A percentile compares a stretch with the other conserved stretches of the same genome.
phyloP scores from a whole-genome alignment of 805 yeast genomes.

The Candida hungchunana region DNA sequence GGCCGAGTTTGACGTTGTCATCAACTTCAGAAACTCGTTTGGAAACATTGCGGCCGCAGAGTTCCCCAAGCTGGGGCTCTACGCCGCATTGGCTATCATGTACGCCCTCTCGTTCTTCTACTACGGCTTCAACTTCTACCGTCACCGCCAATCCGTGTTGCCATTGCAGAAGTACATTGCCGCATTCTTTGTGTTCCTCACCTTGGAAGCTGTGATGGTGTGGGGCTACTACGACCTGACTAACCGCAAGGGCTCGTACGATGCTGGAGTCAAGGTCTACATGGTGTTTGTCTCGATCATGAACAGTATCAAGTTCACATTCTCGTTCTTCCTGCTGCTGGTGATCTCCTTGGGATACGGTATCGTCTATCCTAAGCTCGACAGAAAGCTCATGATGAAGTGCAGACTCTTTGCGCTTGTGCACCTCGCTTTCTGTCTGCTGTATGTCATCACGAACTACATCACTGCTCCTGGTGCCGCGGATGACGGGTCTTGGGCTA shows the following conservation, averaged over 20 bases:
- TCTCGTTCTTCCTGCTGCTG: conserved; percentile 81
- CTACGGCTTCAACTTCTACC: conserved; percentile 81
- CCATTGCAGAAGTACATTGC: conserved; percentile 89
- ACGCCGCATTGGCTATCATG: conserved; percentile 78
- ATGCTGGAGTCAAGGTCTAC: conserved; percentile 62
- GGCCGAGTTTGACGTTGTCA: conserved; percentile 53
- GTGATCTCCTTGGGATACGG: conserved; percentile 93
- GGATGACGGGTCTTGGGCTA: conserved; percentile 22
- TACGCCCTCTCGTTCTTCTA: conserved; percentile 79
- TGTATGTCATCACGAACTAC: conserved; percentile 53
- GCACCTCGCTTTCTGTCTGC: conserved; percentile 51
- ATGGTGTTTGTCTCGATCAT: conserved; percentile 73
- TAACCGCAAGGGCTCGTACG: conserved; percentile 51
- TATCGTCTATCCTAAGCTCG: conserved; percentile 82
- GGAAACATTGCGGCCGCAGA: conserved; percentile 89
- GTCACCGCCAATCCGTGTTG: conserved; percentile 79
- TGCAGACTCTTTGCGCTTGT: conserved; percentile 55
- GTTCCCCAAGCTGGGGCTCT: conserved; percentile 84
- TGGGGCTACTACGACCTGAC: conserved; percentile 90
- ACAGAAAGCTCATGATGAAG: conserved; percentile 67
- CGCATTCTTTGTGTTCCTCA: conserved; percentile 77
- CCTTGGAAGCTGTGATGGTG: conserved; percentile 77
- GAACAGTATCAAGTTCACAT: conserved; percentile 77
- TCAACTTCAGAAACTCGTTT: conserved; percentile 85
- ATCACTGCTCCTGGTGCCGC: conserved; percentile 47